Evolutionary conservation across 1,284 basidiomycete species (phyloP).

Genomic region (Rhodotorula sp.): DNA sequence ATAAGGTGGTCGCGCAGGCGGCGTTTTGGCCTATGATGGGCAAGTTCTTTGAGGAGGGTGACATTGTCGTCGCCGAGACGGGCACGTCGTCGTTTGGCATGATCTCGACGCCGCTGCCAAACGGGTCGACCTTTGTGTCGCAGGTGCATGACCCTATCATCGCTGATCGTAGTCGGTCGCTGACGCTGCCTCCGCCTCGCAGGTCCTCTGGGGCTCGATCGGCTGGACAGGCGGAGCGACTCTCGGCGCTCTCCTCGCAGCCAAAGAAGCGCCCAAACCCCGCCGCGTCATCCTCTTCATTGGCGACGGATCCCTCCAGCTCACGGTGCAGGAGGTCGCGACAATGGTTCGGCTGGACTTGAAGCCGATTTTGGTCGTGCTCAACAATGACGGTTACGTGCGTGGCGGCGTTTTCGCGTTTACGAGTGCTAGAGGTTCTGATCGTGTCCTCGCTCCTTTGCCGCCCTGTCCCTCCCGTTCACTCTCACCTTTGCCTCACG

Average conservation of each 20-base stretch:
- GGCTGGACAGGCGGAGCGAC: slow-evolving; percentile 74
- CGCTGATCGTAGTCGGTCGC: background rate
- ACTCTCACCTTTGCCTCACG: background rate
- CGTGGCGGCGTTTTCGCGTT: background rate
- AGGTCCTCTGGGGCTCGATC: slow-evolving; percentile 78
- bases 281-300: slow-evolving; percentile 76
- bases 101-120: slow-evolving; percentile 71
- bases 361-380: slow-evolving; percentile 75
- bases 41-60: slow-evolving; percentile 70
- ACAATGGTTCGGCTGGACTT: slow-evolving; percentile 69
- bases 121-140: slow-evolving; percentile 62
- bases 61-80: slow-evolving; percentile 72
- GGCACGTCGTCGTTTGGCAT: slow-evolving; percentile 68
- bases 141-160: slow-evolving; percentile 54
- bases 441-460: background rate
- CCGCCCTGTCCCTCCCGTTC: background rate
- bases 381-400: slow-evolving; percentile 82
- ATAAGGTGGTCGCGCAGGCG: slow-evolving; percentile 54
- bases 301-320: slow-evolving; percentile 66
- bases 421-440: too few relatives aligned
- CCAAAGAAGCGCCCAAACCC: slow-evolving; percentile 58
- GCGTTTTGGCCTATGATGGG: slow-evolving; percentile 79
- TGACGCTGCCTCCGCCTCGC: background rate
- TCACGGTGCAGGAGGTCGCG: slow-evolving; percentile 58
- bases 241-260: slow-evolving; percentile 74